Base-by-base conservation (phyloP, 768 basidiomycete genomes). In the Russula dissimulans region DNA sequence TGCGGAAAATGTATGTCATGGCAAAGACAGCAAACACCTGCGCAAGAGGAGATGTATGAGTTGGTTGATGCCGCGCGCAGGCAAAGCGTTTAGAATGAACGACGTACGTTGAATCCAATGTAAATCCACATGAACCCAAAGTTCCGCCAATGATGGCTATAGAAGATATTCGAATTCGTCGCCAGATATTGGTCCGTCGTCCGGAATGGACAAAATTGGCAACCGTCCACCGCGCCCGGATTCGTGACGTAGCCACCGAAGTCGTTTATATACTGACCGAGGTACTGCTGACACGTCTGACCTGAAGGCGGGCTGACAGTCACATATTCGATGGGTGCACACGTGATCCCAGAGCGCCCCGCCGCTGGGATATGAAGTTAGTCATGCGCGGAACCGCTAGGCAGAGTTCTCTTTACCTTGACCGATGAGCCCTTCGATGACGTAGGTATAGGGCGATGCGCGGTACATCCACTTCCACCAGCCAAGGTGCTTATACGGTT, bases 241-340 rank as follows among this genome's bases (percentile, higher is more conserved):
- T 81, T 74, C 29, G 70, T 45, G n/a, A 84, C 43, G 67, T 81
- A 82, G 2, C 83, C 82, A 1, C 81, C 78, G 14, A 71, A 66
- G 5, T 56, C 51, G 14, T 61, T 38, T 44, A 81, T 75, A 68
- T 74, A 86, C 7, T 73, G 58, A 1, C 64, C 56, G 54, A 81
- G 69, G 69, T 80, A 85, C 12, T 71, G 65, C 12, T 65, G 69
- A 68, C 84, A 86, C 0, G 79, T 75, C 60, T 73, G 72, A 4
- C 78, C 79, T 0, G 67, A 58, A 1, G 81, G 79, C 3, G 80
- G 77, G 3, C 68, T 67, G 62, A 94, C 68, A 1, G 74, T 75
- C 3, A 83, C 79, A n/a, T 81, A 74, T 69, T 94, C 92, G 52
- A 76, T 70, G 0, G 71, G n/a, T 0, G 84, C 70, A 69, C 92